A percentile compares a stretch with the other conserved stretches of the same genome.
Conservation (phyloP, 129 eudicot species). For the Dittrichia graveolens region DNA sequence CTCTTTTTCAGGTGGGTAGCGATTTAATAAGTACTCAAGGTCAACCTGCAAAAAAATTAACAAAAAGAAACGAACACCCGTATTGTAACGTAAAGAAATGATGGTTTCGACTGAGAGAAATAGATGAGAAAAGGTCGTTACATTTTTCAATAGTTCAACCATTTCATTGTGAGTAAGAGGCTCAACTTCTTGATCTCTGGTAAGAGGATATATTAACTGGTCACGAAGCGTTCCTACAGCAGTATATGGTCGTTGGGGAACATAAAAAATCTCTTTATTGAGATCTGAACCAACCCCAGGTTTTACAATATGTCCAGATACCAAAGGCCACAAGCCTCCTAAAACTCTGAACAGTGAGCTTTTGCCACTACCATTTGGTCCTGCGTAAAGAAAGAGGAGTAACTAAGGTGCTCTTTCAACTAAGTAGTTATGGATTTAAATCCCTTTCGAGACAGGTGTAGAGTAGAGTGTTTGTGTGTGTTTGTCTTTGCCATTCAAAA, state of each 20-base stretch:
- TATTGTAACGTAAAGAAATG: neutral
- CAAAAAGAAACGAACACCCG: constrained; percentile 2
- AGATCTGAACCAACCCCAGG: constrained; percentile 99
- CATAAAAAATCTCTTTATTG: constrained; percentile 95
- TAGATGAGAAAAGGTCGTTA: constrained; percentile 34
- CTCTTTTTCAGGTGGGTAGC: constrained; percentile 93
- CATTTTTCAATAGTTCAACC: constrained; percentile 89
- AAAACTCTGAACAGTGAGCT: constrained; percentile 99
- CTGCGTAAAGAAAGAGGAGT: constrained; percentile 36
- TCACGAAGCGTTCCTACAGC: constrained; percentile 99
- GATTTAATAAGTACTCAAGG: constrained; percentile 91
- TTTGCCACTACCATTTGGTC: constrained; percentile 99
- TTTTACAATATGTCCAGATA: constrained; percentile 94
- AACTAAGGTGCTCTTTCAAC: too few species aligned
- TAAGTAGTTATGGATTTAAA: too few species aligned
- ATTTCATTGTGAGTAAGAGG: constrained; percentile 75
- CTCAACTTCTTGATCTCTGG: constrained; percentile 77
- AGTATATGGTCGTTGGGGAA: constrained; percentile 97
- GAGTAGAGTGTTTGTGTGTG: too few species aligned
- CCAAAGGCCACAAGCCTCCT: constrained; percentile 98
- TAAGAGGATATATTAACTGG: constrained; percentile 95
- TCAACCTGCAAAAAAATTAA: constrained; percentile 59
- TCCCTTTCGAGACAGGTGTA: too few species aligned
- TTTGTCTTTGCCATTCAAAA: too few species aligned
- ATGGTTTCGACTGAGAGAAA: neutral